phyloP scores from a whole-genome alignment of 2,329 filamentous ascomycete species.

The Elsinoe perseae region DNA sequence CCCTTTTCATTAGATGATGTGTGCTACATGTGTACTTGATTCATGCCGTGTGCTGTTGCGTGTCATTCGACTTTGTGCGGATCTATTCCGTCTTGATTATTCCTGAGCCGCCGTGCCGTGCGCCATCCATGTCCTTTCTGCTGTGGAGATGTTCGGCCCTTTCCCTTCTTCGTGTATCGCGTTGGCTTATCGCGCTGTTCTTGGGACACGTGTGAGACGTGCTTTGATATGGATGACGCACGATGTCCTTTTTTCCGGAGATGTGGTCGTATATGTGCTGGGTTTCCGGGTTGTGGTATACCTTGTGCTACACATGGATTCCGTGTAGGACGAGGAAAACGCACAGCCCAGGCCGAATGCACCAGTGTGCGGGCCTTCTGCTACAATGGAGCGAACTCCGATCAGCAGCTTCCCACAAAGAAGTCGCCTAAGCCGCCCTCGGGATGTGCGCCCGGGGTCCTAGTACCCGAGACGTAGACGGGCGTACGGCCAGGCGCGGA shows the following conservation, averaged over 20 bases:
- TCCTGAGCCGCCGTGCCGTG: background rate
- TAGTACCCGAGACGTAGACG: conserved; percentile 16
- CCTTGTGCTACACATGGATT: background rate
- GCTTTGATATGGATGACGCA: background rate
- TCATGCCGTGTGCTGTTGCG: no score
- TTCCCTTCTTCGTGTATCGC: no score
- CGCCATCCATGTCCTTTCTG: background rate
- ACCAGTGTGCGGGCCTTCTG: background rate
- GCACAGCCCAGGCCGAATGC: background rate
- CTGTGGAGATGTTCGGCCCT: background rate
- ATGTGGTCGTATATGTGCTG: background rate
- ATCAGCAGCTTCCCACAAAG: conserved; percentile 19
- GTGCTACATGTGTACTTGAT: no score
- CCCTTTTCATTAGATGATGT: no score
- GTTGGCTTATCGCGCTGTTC: background rate
- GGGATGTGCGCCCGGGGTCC: conserved; percentile 19
- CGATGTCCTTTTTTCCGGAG: background rate
- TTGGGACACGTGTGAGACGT: background rate
- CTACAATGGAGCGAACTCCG: background rate
- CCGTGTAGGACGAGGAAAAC: no score
- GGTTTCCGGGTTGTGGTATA: background rate
- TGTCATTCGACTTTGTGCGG: background rate
- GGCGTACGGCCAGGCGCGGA: conserved; percentile 17
- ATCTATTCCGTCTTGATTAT: background rate
- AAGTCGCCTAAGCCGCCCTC: conserved; percentile 18